Conservation (phyloP, 202 grass and related monocot species). For the Schoenoplectus triqueter region DNA sequence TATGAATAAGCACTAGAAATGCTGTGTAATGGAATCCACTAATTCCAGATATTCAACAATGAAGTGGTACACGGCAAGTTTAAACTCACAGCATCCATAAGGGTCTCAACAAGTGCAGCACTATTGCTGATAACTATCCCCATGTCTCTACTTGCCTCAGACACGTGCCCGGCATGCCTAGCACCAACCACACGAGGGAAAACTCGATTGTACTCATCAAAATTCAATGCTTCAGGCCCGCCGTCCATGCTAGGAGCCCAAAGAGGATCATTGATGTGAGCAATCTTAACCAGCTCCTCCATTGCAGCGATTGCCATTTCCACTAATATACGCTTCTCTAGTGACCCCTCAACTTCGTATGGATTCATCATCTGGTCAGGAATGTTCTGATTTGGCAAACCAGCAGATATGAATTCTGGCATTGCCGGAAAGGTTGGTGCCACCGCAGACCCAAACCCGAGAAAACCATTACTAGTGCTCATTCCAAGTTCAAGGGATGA, state of each 20-base stretch:
- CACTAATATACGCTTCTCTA: constrained; percentile 62
- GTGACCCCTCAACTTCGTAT: constrained; percentile 23
- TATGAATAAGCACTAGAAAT: constrained; percentile 19
- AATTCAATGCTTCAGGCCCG: constrained; percentile 58
- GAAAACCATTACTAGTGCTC: constrained; percentile 46
- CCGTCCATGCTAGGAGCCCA: constrained; percentile 55
- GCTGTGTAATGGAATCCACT: background rate
- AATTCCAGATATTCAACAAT: background rate
- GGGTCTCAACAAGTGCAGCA: constrained; percentile 75
- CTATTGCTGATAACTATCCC: constrained; percentile 71
- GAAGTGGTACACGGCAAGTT: background rate
- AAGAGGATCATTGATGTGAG: constrained; percentile 78
- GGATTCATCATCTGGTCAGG: constrained; percentile 38
- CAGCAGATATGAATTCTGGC: constrained; percentile 50
- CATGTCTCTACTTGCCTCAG: constrained; percentile 73
- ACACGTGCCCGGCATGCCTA: constrained; percentile 54
- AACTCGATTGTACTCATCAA: constrained; percentile 64
- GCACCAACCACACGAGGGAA: constrained; percentile 56
- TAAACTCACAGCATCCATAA: constrained; percentile 80
- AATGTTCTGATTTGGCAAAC: constrained; percentile 21
- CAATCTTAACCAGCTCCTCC: constrained; percentile 86
- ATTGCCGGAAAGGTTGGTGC: constrained; percentile 47
- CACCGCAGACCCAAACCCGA: constrained; percentile 53
- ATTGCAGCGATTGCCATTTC: constrained; percentile 84
- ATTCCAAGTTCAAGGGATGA: constrained; percentile 78